Conservation (phyloP, 139 green algal genomes). For the Nannochloris sp. region DNA sequence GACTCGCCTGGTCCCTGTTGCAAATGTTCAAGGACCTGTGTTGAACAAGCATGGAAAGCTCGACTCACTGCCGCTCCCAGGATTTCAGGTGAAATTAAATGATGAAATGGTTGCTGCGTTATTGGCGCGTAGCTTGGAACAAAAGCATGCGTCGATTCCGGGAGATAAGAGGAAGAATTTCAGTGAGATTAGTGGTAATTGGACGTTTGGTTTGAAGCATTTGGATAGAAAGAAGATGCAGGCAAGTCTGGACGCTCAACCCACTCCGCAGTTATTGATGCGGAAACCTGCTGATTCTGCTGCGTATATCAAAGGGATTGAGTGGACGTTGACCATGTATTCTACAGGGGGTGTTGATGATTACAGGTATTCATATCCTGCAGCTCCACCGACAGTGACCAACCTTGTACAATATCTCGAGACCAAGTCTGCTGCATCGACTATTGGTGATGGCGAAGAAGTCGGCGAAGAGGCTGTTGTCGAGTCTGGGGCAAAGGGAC, state of each 20-base stretch:
- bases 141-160: conserved; percentile 5
- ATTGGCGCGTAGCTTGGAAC: conserved; percentile 13
- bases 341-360: conserved; percentile 39
- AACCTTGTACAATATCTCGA: conserved; percentile 17
- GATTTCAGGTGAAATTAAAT: conserved; percentile 12
- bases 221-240: not conserved
- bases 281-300: conserved; percentile 3
- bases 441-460: not conserved
- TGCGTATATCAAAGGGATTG: conserved; percentile 43
- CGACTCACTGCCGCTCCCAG: not conserved
- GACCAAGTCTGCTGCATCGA: not conserved
- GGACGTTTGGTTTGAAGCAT: not conserved
- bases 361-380: conserved; percentile 52
- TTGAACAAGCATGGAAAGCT: not conserved
- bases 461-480: not conserved
- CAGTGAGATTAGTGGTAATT: not conserved
- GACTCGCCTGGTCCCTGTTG: conserved; percentile 16
- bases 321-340: conserved; percentile 79
- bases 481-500: not conserved
- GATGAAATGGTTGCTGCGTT: conserved; percentile 14
- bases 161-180: not conserved
- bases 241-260: not conserved
- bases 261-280: not conserved
- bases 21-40: not conserved
- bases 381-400: conserved; percentile 4